phyloP scores from a whole-genome alignment of 306 rosid genomes.

The Alnus rubra region DNA sequence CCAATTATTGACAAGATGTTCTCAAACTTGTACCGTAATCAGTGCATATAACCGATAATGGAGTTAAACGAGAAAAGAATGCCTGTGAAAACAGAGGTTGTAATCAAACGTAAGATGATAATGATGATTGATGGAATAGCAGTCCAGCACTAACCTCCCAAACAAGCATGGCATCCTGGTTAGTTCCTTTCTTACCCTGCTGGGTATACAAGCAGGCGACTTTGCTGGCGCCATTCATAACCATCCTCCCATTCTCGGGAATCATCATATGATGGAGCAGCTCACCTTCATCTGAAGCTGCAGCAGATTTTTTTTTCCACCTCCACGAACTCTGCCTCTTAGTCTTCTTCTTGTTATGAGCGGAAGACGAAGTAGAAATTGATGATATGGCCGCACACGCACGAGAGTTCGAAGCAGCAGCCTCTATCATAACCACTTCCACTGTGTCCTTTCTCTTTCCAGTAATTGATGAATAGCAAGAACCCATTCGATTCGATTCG shows the following conservation, averaged over 20 bases:
- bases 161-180: conserved; percentile 61
- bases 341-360: conserved; percentile 9
- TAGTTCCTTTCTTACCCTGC: conserved; percentile 61
- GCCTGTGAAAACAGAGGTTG: neutral
- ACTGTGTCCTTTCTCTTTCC: neutral
- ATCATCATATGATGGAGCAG: conserved; percentile 27
- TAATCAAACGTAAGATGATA: neutral
- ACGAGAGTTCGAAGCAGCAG: neutral
- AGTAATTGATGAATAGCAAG: conserved; percentile 24
- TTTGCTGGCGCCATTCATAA: conserved; percentile 37
- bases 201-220: conserved; percentile 50
- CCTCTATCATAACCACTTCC: neutral
- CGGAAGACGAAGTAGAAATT: neutral
- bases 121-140: neutral
- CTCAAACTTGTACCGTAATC: neutral
- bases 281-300: conserved; percentile 14
- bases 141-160: conserved; percentile 38
- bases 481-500: conserved; percentile 23
- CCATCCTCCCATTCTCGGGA: conserved; percentile 34
- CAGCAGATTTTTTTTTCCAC: conserved; percentile 19
- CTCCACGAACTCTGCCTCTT: conserved; percentile 10
- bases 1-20: neutral
- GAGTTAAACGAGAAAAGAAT: neutral
- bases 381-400: neutral
- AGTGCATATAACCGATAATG: neutral